Conservation (phyloP, 495 filamentous ascomycete genomes). For the Daldinia childiae region DNA sequence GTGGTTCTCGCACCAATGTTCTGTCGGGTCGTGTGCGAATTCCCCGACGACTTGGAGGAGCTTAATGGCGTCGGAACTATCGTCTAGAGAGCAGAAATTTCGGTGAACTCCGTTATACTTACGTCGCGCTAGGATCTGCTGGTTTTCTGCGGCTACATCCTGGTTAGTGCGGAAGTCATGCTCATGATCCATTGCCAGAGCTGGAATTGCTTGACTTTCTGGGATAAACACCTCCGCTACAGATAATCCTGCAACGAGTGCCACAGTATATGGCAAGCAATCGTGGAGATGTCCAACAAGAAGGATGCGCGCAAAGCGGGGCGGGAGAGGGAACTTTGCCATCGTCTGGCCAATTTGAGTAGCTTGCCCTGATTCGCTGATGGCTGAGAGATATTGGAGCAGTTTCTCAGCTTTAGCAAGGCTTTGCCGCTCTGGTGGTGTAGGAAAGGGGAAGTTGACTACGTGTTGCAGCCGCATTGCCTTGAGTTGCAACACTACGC, state of each 20-base stretch:
- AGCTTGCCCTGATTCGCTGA: constrained; percentile 73
- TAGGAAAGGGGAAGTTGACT: constrained; percentile 97
- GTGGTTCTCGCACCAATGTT: constrained; percentile 78
- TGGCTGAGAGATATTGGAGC: constrained; percentile 75
- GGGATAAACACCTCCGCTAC: constrained; percentile 89
- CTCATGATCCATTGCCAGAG: constrained; percentile 50
- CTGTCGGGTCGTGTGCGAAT: constrained; percentile 72
- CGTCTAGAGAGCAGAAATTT: constrained; percentile 81
- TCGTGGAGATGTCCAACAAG: constrained; percentile 84
- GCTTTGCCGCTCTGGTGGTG: constrained; percentile 81
- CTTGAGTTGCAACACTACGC: constrained; percentile 93
- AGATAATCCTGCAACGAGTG: constrained; percentile 86
- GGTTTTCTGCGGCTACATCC: constrained; percentile 73
- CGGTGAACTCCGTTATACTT: constrained; percentile 80
- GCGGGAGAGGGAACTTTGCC: constrained; percentile 87
- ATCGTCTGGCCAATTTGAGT: constrained; percentile 81
- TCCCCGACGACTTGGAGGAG: constrained; percentile 87
- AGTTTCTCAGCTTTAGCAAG: constrained; percentile 88
- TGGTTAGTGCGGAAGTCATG: constrained; percentile 68
- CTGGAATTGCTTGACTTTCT: constrained; percentile 76
- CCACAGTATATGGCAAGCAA: constrained; percentile 86
- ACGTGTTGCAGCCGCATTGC: constrained; percentile 92
- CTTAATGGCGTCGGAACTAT: constrained; percentile 88
- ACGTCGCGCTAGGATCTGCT: constrained; percentile 69
- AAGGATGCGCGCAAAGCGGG: constrained; percentile 90